Conservation (phyloP, 345 rosid genomes). For the Lepidium didymum region DNA sequence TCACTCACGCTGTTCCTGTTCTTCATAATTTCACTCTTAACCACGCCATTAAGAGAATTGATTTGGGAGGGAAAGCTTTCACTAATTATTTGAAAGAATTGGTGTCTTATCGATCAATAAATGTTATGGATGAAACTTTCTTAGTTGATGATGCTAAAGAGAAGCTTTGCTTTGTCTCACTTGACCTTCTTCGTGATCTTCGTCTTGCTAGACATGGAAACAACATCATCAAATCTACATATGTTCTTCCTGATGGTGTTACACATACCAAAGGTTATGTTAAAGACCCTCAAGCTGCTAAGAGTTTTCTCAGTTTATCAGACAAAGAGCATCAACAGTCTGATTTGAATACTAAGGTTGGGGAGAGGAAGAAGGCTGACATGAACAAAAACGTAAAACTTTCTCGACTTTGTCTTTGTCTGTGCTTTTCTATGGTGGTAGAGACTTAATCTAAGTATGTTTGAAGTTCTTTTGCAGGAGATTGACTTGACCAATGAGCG, state of each 20-base stretch:
- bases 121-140: constrained; percentile 83
- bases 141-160: constrained; percentile 89
- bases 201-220: constrained; percentile 49
- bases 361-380: constrained; percentile 54
- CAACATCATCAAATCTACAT: constrained; percentile 58
- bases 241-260: constrained; percentile 87
- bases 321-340: constrained; percentile 25
- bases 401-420: not conserved
- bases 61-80: constrained; percentile 88
- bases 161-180: constrained; percentile 88
- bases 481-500: constrained; percentile 89
- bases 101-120: constrained; percentile 69
- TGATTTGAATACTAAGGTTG: constrained; percentile 30
- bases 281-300: constrained; percentile 58
- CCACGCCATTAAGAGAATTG: constrained; percentile 71
- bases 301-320: constrained; percentile 33
- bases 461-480: constrained; percentile 50
- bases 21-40: constrained; percentile 65
- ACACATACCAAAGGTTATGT: constrained; percentile 77
- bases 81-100: constrained; percentile 87
- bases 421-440: not conserved
- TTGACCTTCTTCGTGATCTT: constrained; percentile 63
- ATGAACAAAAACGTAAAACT: constrained; percentile 52
- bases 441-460: not conserved
- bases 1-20: constrained; percentile 80